phyloP scores from a whole-genome alignment of 257 asterid genomes.

The Perilla frutescens region DNA sequence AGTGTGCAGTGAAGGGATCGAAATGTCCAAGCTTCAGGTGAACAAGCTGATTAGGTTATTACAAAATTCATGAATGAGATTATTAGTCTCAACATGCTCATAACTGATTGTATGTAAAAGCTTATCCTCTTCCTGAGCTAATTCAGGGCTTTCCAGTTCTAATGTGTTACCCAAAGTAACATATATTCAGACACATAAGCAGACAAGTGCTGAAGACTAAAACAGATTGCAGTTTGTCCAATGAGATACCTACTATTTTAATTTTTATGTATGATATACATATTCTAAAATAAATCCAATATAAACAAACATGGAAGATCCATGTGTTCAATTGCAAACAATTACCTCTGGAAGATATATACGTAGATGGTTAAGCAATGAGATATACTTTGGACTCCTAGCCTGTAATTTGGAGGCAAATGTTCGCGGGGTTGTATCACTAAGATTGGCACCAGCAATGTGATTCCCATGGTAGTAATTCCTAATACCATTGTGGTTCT shows the following conservation, averaged over 20 bases:
- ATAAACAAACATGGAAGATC: constrained; percentile 1
- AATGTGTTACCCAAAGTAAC: background rate
- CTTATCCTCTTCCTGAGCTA: background rate
- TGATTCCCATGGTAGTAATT: constrained; percentile 97
- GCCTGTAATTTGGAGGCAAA: constrained; percentile 97
- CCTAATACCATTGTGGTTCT: constrained; percentile 79
- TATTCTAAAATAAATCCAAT: background rate
- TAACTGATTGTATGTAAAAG: background rate
- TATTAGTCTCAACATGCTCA: constrained; percentile 27
- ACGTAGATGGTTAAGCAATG: constrained; percentile 96
- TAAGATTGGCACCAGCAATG: constrained; percentile 82
- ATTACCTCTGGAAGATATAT: constrained; percentile 98
- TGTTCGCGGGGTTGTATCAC: constrained; percentile 78
- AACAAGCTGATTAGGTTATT: constrained; percentile 8
- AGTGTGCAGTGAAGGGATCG: constrained; percentile 13
- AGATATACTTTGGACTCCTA: constrained; percentile 92
- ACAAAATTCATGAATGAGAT: constrained; percentile 24
- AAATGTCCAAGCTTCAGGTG: constrained; percentile 10
- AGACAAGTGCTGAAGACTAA: constrained; percentile 31
- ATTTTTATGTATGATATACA: constrained; percentile 4
- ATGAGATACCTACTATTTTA: background rate
- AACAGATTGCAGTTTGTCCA: constrained; percentile 12
- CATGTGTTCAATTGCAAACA: constrained; percentile 15
- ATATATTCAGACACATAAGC: constrained; percentile 22
- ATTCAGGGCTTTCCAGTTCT: background rate